Percentiles rank a stretch among this genome's conserved stretches.
Conservation (phyloP, 352 stramenopile species). For the Phytophthora idaei region DNA sequence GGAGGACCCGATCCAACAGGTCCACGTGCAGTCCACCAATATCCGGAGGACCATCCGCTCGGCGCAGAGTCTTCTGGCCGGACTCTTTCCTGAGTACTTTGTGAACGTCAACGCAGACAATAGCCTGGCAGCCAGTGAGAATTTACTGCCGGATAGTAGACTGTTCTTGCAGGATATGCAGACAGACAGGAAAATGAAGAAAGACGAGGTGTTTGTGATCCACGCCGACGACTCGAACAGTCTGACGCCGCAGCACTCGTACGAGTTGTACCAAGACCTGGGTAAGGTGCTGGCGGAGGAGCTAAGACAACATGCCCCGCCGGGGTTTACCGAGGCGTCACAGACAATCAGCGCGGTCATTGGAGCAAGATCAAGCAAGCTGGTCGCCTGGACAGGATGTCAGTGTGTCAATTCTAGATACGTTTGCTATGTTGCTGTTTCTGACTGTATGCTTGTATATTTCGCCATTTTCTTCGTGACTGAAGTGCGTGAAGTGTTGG, state of each 20-base stretch:
- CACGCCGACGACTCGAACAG: slow-evolving; percentile 55
- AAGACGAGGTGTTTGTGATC: slow-evolving; percentile 40
- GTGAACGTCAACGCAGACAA: slow-evolving; percentile 18
- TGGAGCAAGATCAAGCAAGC: slow-evolving; percentile 38
- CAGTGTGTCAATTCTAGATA: slow-evolving; percentile 13
- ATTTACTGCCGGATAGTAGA: slow-evolving; percentile 16
- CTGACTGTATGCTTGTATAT: slow-evolving; percentile 8
- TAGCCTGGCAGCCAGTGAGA: slow-evolving; percentile 8
- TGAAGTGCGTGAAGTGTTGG: slow-evolving; percentile 76
- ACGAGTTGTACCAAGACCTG: slow-evolving; percentile 64
- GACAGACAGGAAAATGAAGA: slow-evolving; percentile 1
- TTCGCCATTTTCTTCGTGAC: background rate
- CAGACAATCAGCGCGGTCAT: slow-evolving; percentile 55
- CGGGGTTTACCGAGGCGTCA: slow-evolving; percentile 41
- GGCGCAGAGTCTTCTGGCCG: slow-evolving; percentile 67
- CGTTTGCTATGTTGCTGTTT: background rate
- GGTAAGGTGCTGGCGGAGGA: slow-evolving; percentile 57
- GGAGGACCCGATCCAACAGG: slow-evolving; percentile 43
- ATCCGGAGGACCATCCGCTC: slow-evolving; percentile 76
- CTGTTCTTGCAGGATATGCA: slow-evolving; percentile 24
- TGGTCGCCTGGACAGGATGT: slow-evolving; percentile 75
- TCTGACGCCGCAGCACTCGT: slow-evolving; percentile 67
- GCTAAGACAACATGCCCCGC: slow-evolving; percentile 50
- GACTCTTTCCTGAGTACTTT: slow-evolving; percentile 70
- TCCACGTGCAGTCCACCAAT: slow-evolving; percentile 83